Base-by-base conservation (phyloP, 345 rosid genomes). In the Gossypium ekmanianum region DNA sequence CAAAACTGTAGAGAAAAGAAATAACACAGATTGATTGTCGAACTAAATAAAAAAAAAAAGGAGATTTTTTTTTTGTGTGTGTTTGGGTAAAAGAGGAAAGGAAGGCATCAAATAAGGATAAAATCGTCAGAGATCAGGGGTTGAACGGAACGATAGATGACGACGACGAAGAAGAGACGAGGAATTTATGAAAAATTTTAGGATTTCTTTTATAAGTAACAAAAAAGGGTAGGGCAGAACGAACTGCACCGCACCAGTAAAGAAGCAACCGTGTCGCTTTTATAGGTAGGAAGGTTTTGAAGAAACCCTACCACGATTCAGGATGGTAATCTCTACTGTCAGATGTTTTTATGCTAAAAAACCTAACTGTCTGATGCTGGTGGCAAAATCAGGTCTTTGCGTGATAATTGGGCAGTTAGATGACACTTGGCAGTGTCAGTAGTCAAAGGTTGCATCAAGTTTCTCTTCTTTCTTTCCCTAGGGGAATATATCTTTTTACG, bases 171-270 rank as follows among this genome's bases (percentile, higher is more conserved):
- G 81, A 77, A 66, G 73, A 61, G 1, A 67, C 59, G 18, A 18
- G 27, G 27, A 70, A 58, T 27, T 76, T 39, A 75, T 44, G 63
- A 18, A 14, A 29, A 22, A 61, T 79, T 81, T 82, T 82, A 61
- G 57, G 10, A 4, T 26, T 79, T 85, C 82, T 82, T 44, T 43
- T 1, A 27, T 34, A 24, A 57, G 5, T 7, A 16, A 7, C 26
- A 47, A 72, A 41, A 41, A 58, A 41, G 4, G 12, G 86, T 85
- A 80, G 88, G 89, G 84, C 91, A 84, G 91, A 77, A 51, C 48
- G 16, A 77, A 80, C 88, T 84, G 91, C 88, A 76, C 88, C 85
- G 91, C 91, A 66, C 82, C 81, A 80, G 44, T 26, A 2, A 9
- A 18, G 44, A 0, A 3, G 66, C 61, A 34, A 54, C 85, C 10